phyloP scores from a whole-genome alignment of 257 asterid species.

The Fraxinus cuspidata region DNA sequence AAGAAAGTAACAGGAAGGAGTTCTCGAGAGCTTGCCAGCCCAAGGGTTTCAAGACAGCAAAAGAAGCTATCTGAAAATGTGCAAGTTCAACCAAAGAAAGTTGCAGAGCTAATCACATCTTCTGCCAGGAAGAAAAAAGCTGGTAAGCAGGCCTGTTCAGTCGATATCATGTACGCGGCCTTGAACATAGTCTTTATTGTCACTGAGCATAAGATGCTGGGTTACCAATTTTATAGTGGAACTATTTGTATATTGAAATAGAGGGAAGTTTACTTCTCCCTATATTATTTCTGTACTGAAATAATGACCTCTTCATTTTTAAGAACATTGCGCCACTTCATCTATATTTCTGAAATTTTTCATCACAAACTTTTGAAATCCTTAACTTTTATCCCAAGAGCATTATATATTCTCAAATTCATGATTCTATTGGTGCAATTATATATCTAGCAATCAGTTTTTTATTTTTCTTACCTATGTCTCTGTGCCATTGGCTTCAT shows the following conservation, averaged over 20 bases:
- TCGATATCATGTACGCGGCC: neutral
- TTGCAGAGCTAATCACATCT: constrained; percentile 73
- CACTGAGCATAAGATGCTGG: neutral
- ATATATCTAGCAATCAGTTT: neutral
- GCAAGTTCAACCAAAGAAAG: constrained; percentile 67
- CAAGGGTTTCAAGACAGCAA: constrained; percentile 65
- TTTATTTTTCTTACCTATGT: neutral
- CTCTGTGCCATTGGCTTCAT: neutral
- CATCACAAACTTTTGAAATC: neutral
- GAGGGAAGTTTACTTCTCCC: neutral
- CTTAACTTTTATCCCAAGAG: neutral
- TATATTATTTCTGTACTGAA: neutral
- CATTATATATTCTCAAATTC: neutral
- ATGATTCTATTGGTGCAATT: constrained; percentile 12
- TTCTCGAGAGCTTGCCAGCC: constrained; percentile 60
- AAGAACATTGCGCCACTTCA: neutral
- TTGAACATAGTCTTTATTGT: neutral
- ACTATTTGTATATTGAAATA: neutral
- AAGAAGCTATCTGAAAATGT: constrained; percentile 61
- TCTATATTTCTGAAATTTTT: neutral
- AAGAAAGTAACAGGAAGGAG: constrained; percentile 54
- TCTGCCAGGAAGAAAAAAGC: constrained; percentile 83
- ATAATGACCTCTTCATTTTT: neutral
- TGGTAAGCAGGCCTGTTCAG: constrained; percentile 42
- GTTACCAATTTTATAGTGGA: no score